These are phyloP conservation scores for Stagonosporopsis chrysanthemi DNA, from an alignment of 2,329 filamentous ascomycete genomes.

Conservation along the genomic window DNA sequence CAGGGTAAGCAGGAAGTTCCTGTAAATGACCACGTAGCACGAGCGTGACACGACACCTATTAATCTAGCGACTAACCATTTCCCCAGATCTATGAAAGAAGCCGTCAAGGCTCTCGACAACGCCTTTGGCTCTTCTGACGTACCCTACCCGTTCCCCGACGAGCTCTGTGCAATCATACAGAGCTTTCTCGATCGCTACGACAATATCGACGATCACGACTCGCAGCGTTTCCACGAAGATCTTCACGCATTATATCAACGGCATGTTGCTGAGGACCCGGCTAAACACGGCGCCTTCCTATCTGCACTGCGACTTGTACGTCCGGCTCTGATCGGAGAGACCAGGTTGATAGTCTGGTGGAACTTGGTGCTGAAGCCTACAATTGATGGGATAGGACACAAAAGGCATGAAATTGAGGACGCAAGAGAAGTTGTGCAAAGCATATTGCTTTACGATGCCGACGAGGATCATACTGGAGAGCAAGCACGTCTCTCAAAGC, in stretches of 20 bases:
- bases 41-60: not conserved
- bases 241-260: slow-evolving; percentile 71
- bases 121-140: slow-evolving; percentile 52
- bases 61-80: not conserved
- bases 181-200: slow-evolving; percentile 72
- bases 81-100: slow-evolving; percentile 57
- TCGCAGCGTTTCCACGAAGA: slow-evolving; percentile 79
- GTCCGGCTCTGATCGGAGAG: slow-evolving; percentile 69
- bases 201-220: slow-evolving; percentile 70
- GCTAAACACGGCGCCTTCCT: slow-evolving; percentile 72
- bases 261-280: slow-evolving; percentile 65
- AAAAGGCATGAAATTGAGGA: slow-evolving; percentile 71
- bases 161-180: slow-evolving; percentile 69
- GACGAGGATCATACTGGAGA: slow-evolving; percentile 61
- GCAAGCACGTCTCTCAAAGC: slow-evolving; percentile 53
- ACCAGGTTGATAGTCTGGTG: slow-evolving; percentile 75
- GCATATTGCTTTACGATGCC: slow-evolving; percentile 69
- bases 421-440: slow-evolving; percentile 69
- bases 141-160: slow-evolving; percentile 67
- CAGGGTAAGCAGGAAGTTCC: slow-evolving; percentile 6
- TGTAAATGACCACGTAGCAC: not conserved
- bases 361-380: slow-evolving; percentile 66
- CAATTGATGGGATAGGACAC: slow-evolving; percentile 64
- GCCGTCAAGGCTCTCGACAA: slow-evolving; percentile 56
- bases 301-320: slow-evolving; percentile 68